phyloP scores from a whole-genome alignment of 192 early-diverging fungal genomes.

The Kappamyces sp. region DNA sequence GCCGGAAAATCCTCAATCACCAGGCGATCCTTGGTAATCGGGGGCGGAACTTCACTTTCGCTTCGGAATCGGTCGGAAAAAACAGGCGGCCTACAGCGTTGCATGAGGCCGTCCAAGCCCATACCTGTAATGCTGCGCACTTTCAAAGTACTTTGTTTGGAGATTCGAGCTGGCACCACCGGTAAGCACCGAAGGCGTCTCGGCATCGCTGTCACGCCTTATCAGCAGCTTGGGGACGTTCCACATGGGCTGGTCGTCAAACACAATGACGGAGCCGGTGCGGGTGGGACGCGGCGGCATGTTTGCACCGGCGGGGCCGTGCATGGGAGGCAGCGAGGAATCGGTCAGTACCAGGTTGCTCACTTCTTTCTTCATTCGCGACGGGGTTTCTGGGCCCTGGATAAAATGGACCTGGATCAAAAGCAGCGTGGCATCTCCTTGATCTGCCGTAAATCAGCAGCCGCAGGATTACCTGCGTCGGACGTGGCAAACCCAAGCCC shows the following conservation, averaged over 20 bases:
- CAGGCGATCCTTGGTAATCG: conserved; percentile 51
- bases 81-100: conserved; percentile 47
- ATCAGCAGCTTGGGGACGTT: conserved; percentile 10
- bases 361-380: neutral
- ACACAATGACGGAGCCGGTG: conserved; percentile 58
- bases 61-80: conserved; percentile 39
- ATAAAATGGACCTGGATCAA: conserved; percentile 41
- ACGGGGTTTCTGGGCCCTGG: no score
- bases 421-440: conserved; percentile 38
- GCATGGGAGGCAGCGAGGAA: conserved; percentile 8
- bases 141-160: conserved; percentile 36
- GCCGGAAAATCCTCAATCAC: conserved; percentile 56
- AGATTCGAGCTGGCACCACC: conserved; percentile 12
- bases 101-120: no score
- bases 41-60: conserved; percentile 59
- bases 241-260: conserved; percentile 48
- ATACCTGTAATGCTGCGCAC: conserved; percentile 46
- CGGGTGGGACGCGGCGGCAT: conserved; percentile 21
- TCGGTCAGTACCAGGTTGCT: conserved; percentile 11
- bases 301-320: conserved; percentile 7
- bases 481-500: neutral
- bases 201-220: neutral
- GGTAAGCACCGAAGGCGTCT: neutral
- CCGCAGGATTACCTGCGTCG: neutral
- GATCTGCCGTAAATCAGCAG: conserved; percentile 17